A percentile compares a stretch with the other conserved stretches of the same genome.
Conservation (phyloP, 2,329 filamentous ascomycete genomes). For the Claviceps sp. region DNA sequence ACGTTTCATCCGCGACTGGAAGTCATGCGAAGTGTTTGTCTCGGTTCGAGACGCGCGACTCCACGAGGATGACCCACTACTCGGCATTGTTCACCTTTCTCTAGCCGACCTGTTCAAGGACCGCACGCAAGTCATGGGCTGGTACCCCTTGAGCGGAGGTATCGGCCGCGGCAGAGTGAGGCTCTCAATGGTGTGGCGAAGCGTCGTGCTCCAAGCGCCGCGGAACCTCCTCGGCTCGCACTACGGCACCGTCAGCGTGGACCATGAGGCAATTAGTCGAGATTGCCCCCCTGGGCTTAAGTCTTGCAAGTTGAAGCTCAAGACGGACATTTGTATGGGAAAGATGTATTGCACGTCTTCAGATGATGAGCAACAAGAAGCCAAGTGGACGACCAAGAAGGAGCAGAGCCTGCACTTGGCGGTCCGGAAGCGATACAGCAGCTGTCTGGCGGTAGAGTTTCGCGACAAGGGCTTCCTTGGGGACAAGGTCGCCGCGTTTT, state of each 20-base stretch:
- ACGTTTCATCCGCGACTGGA: slow-evolving; percentile 57
- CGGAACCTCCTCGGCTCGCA: slow-evolving; percentile 52
- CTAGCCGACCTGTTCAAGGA: slow-evolving; percentile 47
- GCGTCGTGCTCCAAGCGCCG: slow-evolving; percentile 49
- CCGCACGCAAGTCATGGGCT: slow-evolving; percentile 49
- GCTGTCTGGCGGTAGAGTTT: slow-evolving; percentile 43
- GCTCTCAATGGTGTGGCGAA: slow-evolving; percentile 61
- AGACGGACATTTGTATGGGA: slow-evolving; percentile 41
- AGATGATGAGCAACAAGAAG: slow-evolving; percentile 18
- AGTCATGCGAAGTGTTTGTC: slow-evolving; percentile 52
- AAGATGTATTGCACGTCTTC: slow-evolving; percentile 37
- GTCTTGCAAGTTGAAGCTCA: slow-evolving; percentile 43
- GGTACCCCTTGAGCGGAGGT: slow-evolving; percentile 55
- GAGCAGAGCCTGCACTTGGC: slow-evolving; percentile 32
- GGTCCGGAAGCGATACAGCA: slow-evolving; percentile 44
- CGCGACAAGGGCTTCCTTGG: slow-evolving; percentile 25
- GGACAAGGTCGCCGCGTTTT: slow-evolving; percentile 47
- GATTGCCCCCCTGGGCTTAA: slow-evolving; percentile 32
- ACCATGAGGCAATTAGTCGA: slow-evolving; percentile 32
- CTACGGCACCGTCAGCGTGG: slow-evolving; percentile 54
- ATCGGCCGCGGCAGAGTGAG: slow-evolving; percentile 58
- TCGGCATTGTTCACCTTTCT: slow-evolving; percentile 58
- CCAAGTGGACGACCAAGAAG: slow-evolving; percentile 40
- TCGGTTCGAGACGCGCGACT: slow-evolving; percentile 53
- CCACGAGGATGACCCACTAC: slow-evolving; percentile 54